Evolutionary conservation across 2,329 filamentous ascomycete genomes (phyloP), one percentile per base, ranked within the genome.

Genomic region (Colletotrichum theobromicola): DNA sequence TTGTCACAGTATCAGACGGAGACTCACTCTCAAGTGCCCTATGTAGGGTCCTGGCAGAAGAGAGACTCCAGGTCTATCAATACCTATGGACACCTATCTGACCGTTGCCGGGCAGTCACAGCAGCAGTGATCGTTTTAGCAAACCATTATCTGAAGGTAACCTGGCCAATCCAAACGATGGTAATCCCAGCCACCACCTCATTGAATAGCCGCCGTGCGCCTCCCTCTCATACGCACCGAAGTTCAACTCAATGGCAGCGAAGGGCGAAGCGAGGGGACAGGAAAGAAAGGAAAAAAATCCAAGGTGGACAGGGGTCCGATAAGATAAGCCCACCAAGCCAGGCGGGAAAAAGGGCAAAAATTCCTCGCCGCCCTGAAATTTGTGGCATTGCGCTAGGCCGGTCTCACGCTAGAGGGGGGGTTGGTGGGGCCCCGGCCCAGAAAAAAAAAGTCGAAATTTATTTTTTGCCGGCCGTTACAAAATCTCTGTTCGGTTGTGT

Each of bases 371-470:
- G 70, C 67, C 24, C 60, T 60, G 53, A 62, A 72, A 71, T 70
- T 74, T 74, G 72, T 74, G 68, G 72, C 68, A 74, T 71, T 62
- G 62, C 55, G 53, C 61, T 63, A 67, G 58, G 28, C 62, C 42
- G 34, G 72, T 67, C 72, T 67, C 42, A 72, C 68, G 62, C 65
- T 68, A 53, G 69, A 73, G 64, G 63, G 70, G 73, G 63, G 64
- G 70, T 71, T 70, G 68, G 74, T 71, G 74, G 74, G 71, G 57
- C 70, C 35, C 63, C 55, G 60, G 42, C 71, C 74, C 70, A 63
- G 58, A 68, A 76, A 75, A 76, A 58, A 76, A 77, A 77, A 76
- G 74, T 74, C 75, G 74, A 77, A 77, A 75, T 76, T 74, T 46
- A 67, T 70, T 74, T 76, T 75, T 76, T 72, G 46, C 71, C 50